phyloP scores from a whole-genome alignment of 2,329 filamentous ascomycete species.

The Sclerotinia nivalis region DNA sequence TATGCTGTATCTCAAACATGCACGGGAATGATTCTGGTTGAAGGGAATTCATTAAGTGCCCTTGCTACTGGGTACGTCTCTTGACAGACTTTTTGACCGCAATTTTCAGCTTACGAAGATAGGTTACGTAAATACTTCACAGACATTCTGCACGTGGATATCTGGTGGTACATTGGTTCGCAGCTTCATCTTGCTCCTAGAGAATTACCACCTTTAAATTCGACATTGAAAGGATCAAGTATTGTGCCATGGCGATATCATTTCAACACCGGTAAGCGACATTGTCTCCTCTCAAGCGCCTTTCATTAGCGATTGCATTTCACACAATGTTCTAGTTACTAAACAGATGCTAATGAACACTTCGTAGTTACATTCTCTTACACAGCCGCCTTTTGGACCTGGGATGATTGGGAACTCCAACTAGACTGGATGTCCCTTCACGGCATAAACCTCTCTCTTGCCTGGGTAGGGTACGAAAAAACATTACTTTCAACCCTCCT shows the following conservation, averaged over 20 bases:
- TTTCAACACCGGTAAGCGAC: slow-evolving; percentile 49
- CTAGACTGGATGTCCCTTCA: slow-evolving; percentile 55
- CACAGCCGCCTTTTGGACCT: slow-evolving; percentile 53
- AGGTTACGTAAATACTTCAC: slow-evolving; percentile 45
- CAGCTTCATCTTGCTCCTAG: slow-evolving; percentile 42
- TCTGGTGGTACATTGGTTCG: slow-evolving; percentile 51
- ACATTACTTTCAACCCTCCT: slow-evolving; percentile 51
- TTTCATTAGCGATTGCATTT: neutral
- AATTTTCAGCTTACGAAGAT: neutral
- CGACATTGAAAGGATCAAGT: slow-evolving; percentile 45
- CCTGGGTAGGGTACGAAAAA: slow-evolving; percentile 55
- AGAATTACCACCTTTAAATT: slow-evolving; percentile 39
- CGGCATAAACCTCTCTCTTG: slow-evolving; percentile 53
- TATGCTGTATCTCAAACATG: slow-evolving; percentile 30
- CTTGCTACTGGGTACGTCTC: neutral
- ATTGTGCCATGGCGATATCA: slow-evolving; percentile 51
- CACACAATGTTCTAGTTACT: neutral
- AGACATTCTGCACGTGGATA: slow-evolving; percentile 47
- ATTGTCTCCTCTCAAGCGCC: neutral
- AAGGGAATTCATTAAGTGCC: slow-evolving; percentile 4
- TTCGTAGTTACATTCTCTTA: slow-evolving; percentile 53
- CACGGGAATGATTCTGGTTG: slow-evolving; percentile 31
- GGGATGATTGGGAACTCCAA: slow-evolving; percentile 54
- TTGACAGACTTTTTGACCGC: fast-evolving
- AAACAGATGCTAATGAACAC: neutral